phyloP scores from a whole-genome alignment of 2,329 filamentous ascomycete species.

The Calonectria pseudoturangicola region DNA sequence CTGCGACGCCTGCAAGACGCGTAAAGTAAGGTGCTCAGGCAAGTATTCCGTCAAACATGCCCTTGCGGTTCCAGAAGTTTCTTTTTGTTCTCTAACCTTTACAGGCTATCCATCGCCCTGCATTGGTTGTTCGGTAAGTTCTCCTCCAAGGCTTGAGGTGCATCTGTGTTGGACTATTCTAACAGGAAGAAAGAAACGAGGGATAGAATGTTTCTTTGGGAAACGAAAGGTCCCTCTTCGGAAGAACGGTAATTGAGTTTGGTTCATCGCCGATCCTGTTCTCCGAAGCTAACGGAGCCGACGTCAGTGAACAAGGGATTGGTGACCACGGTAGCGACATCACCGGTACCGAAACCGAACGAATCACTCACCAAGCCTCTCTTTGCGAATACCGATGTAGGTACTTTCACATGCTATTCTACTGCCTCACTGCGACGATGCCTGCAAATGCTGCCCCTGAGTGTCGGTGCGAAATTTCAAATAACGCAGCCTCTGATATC shows the following conservation, averaged over 20 bases:
- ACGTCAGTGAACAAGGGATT: slow-evolving; percentile 42
- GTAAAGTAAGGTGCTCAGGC: slow-evolving; percentile 52
- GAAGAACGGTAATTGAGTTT: slow-evolving; percentile 43
- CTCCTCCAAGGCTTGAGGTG: too few relatives aligned
- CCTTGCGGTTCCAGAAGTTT: neutral
- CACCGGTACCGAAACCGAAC: neutral
- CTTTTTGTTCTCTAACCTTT: neutral
- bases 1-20: slow-evolving; percentile 48
- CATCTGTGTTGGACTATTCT: neutral
- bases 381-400: slow-evolving; percentile 17
- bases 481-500: neutral
- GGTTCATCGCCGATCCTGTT: neutral
- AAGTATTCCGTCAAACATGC: neutral
- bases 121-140: slow-evolving; percentile 43
- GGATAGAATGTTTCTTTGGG: slow-evolving; percentile 42
- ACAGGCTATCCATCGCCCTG: slow-evolving; percentile 49
- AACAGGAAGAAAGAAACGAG: slow-evolving; percentile 25
- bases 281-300: slow-evolving; percentile 29
- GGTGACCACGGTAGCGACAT: slow-evolving; percentile 22
- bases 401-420: neutral
- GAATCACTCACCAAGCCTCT: slow-evolving; percentile 14
- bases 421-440: neutral
- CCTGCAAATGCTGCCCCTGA: neutral
- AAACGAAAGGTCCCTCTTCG: slow-evolving; percentile 45
- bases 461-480: neutral